These are phyloP conservation scores for Porogramme epimiltina DNA, from an alignment of 1,284 basidiomycete genomes.

Conservation along the genomic window DNA sequence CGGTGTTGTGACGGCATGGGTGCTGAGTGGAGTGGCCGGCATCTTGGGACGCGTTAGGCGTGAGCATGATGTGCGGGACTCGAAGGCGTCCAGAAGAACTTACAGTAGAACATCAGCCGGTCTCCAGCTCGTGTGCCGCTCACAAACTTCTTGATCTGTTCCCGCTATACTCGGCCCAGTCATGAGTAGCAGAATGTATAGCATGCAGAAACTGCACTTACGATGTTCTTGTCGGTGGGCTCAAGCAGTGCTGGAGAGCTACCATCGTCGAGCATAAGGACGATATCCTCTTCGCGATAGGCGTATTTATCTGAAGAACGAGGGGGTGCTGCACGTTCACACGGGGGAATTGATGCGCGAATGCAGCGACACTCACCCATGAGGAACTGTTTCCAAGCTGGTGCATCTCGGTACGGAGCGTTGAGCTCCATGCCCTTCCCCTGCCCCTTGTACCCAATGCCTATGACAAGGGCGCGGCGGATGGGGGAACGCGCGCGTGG, in stretches of 20 bases:
- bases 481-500: not conserved
- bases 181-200: not conserved
- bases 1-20: slow-evolving; percentile 3
- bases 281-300: slow-evolving; percentile 30
- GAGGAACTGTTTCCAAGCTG: slow-evolving; percentile 6
- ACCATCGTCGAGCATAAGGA: slow-evolving; percentile 32
- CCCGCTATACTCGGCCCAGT: slow-evolving; percentile 23
- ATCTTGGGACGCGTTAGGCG: not conserved
- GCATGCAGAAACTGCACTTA: slow-evolving; percentile 2
- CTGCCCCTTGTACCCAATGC: not conserved
- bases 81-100: not conserved
- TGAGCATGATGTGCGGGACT: not conserved
- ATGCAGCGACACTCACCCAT: slow-evolving; percentile 3
- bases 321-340: not conserved
- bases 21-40: slow-evolving; percentile 11
- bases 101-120: slow-evolving; percentile 42
- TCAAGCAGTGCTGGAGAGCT: not conserved
- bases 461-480: slow-evolving; percentile 3
- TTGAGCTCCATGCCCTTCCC: not conserved
- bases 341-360: not conserved
- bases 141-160: slow-evolving; percentile 34
- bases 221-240: slow-evolving; percentile 20
- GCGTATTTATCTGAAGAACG: slow-evolving; percentile 24
- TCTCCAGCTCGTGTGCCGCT: slow-evolving; percentile 33
- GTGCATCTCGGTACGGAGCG: slow-evolving; percentile 15